Percentiles rank a stretch among this genome's conserved stretches.
Conservation (phyloP, 306 rosid species). For the Fagus crenata region DNA sequence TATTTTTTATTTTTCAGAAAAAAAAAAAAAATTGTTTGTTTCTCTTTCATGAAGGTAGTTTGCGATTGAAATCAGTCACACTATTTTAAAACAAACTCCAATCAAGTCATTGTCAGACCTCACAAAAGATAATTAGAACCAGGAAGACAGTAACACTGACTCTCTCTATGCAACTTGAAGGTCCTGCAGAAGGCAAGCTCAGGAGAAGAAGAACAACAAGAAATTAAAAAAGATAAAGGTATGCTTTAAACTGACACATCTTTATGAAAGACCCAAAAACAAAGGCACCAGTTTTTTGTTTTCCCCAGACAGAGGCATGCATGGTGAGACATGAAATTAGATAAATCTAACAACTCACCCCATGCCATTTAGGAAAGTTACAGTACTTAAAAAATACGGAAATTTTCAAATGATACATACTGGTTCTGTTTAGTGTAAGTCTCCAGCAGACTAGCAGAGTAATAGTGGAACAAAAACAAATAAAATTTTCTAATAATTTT, state of each 20-base stretch:
- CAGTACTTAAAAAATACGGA: not conserved
- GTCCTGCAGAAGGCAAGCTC: slow-evolving; percentile 49
- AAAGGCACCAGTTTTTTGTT: not conserved
- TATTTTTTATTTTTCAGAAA: no score
- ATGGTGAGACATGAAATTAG: slow-evolving; percentile 13
- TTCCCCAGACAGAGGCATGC: not conserved
- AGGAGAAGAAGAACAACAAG: slow-evolving; percentile 42
- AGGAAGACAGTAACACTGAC: slow-evolving; percentile 14
- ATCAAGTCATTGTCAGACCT: slow-evolving; percentile 11
- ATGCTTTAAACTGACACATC: slow-evolving; percentile 25
- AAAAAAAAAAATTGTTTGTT: not conserved
- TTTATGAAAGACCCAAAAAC: not conserved
- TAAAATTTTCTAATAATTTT: not conserved
- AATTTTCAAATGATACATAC: not conserved
- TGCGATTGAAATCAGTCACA: not conserved
- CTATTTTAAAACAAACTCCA: not conserved
- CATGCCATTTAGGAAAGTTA: not conserved
- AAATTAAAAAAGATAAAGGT: slow-evolving; percentile 48
- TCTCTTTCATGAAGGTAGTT: not conserved
- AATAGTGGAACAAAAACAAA: not conserved
- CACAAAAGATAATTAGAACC: slow-evolving; percentile 19
- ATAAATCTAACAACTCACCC: not conserved
- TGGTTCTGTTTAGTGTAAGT: not conserved
- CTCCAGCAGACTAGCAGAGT: not conserved
- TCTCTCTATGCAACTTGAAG: slow-evolving; percentile 40